phyloP scores from a whole-genome alignment of 1,284 basidiomycete species.

The Salmacisia buchloeana region DNA sequence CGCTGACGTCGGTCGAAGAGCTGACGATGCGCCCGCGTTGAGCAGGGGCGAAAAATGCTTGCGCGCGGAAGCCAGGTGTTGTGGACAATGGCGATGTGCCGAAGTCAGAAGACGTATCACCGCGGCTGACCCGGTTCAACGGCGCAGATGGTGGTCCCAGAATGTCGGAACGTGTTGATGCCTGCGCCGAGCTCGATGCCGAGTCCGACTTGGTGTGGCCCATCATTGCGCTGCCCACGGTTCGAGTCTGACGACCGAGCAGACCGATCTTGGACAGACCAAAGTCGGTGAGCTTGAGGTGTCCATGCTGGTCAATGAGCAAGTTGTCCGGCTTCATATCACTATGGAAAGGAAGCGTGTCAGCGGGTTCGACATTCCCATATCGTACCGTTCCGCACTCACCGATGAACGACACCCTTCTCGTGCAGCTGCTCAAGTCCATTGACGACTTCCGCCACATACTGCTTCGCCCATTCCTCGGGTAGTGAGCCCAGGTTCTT shows the following conservation, averaged over 20 bases:
- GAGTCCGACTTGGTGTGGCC: slow-evolving; percentile 10
- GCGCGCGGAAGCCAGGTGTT: slow-evolving; percentile 19
- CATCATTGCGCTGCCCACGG: slow-evolving; percentile 11
- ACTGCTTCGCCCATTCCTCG: slow-evolving; percentile 94
- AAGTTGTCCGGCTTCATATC: slow-evolving; percentile 98
- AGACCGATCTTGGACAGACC: slow-evolving; percentile 94
- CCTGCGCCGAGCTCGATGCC: neutral
- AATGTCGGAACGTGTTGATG: neutral
- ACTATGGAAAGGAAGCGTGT: slow-evolving; percentile 55
- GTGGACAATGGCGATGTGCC: neutral
- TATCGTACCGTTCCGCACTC: slow-evolving; percentile 45
- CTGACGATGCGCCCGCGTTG: slow-evolving; percentile 26
- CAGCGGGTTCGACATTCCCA: neutral
- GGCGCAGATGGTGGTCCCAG: neutral
- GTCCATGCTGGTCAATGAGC: slow-evolving; percentile 90
- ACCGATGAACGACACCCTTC: slow-evolving; percentile 94
- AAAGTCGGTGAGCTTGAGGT: slow-evolving; percentile 96
- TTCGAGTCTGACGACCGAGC: slow-evolving; percentile 71
- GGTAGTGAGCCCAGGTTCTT: slow-evolving; percentile 88
- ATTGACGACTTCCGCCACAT: slow-evolving; percentile 89
- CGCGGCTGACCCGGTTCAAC: neutral
- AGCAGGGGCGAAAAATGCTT: slow-evolving; percentile 31
- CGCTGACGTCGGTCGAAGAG: slow-evolving; percentile 38
- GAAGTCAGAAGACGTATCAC: slow-evolving; percentile 3
- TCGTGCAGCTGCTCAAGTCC: slow-evolving; percentile 92